phyloP scores from a whole-genome alignment of 2,329 filamentous ascomycete genomes.

The Sarocladium brachiariae region DNA sequence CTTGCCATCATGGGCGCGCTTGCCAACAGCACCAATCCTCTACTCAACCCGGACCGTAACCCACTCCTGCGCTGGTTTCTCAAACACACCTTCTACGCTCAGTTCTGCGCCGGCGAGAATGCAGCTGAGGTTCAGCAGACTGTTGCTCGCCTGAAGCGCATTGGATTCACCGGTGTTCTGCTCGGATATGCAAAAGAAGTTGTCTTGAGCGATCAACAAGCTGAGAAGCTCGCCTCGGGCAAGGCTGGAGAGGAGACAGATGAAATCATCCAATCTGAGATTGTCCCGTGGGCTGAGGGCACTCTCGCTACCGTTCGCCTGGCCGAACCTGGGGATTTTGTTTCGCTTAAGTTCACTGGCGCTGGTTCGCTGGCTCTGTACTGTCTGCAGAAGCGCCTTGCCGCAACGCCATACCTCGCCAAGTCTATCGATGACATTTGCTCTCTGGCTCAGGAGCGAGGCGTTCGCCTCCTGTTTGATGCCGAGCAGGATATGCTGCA shows the following conservation, averaged over 20 bases:
- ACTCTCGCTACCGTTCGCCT: slow-evolving; percentile 68
- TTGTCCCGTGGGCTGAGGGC: slow-evolving; percentile 65
- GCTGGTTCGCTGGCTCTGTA: slow-evolving; percentile 68
- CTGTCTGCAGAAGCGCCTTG: slow-evolving; percentile 54
- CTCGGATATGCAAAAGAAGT: slow-evolving; percentile 80
- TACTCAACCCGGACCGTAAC: slow-evolving; percentile 72
- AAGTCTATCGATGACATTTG: slow-evolving; percentile 70
- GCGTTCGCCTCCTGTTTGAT: slow-evolving; percentile 72
- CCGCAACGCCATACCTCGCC: slow-evolving; percentile 57
- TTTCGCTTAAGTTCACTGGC: slow-evolving; percentile 72
- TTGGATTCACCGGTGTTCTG: slow-evolving; percentile 80
- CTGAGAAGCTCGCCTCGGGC: slow-evolving; percentile 33
- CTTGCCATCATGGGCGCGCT: slow-evolving; percentile 61
- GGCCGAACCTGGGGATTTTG: slow-evolving; percentile 55
- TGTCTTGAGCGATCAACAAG: slow-evolving; percentile 54
- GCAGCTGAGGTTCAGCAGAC: slow-evolving; percentile 60
- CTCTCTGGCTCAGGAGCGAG: slow-evolving; percentile 59
- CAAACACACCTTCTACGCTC: slow-evolving; percentile 79
- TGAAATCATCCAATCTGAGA: slow-evolving; percentile 49
- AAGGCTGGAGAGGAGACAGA: slow-evolving; percentile 42
- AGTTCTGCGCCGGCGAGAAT: slow-evolving; percentile 84
- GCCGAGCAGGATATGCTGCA: slow-evolving; percentile 79
- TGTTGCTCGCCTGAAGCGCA: slow-evolving; percentile 56
- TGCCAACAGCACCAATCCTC: slow-evolving; percentile 57
- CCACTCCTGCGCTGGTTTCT: slow-evolving; percentile 61